phyloP scores from a whole-genome alignment of 257 asterid genomes.

The Anisodus acutangulus region DNA sequence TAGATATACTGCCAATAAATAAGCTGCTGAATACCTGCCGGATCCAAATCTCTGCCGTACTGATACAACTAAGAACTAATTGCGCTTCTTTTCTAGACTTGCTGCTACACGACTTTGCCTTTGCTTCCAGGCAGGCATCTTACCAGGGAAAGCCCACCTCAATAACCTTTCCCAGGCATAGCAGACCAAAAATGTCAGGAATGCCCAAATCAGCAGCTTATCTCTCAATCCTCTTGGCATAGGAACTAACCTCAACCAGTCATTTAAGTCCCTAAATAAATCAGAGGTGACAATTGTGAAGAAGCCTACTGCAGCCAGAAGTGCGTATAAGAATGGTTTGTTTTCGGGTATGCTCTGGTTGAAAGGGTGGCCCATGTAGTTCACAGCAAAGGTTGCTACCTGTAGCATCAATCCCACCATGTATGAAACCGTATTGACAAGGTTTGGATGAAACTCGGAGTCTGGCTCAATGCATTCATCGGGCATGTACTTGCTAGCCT shows the following conservation, averaged over 20 bases:
- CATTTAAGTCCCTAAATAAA: slow-evolving; percentile 77
- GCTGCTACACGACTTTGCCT: slow-evolving; percentile 66
- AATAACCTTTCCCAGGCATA: slow-evolving; percentile 78
- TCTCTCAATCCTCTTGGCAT: slow-evolving; percentile 78
- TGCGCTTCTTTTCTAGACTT: slow-evolving; percentile 57
- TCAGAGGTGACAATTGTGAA: slow-evolving; percentile 87
- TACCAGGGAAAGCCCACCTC: slow-evolving; percentile 97
- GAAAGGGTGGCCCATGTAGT: slow-evolving; percentile 98
- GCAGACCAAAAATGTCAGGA: slow-evolving; percentile 61
- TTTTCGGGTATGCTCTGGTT: slow-evolving; percentile 91
- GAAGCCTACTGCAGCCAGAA: slow-evolving; percentile 74
- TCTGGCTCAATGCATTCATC: slow-evolving; percentile 97
- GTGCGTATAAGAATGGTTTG: slow-evolving; percentile 71
- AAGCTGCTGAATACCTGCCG: not conserved
- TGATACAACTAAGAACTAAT: slow-evolving; percentile 13
- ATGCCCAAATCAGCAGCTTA: slow-evolving; percentile 82
- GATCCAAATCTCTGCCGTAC: not conserved
- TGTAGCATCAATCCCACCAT: slow-evolving; percentile 98
- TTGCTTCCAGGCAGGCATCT: slow-evolving; percentile 93
- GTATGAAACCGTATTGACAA: slow-evolving; percentile 94
- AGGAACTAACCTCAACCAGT: slow-evolving; percentile 84
- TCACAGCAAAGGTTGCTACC: slow-evolving; percentile 98
- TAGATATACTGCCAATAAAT: not conserved
- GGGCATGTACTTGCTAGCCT: slow-evolving; percentile 94
- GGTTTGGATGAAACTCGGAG: slow-evolving; percentile 86